Base-by-base conservation (phyloP, 1,284 basidiomycete species). In the Sanguinoderma infundibulare region DNA sequence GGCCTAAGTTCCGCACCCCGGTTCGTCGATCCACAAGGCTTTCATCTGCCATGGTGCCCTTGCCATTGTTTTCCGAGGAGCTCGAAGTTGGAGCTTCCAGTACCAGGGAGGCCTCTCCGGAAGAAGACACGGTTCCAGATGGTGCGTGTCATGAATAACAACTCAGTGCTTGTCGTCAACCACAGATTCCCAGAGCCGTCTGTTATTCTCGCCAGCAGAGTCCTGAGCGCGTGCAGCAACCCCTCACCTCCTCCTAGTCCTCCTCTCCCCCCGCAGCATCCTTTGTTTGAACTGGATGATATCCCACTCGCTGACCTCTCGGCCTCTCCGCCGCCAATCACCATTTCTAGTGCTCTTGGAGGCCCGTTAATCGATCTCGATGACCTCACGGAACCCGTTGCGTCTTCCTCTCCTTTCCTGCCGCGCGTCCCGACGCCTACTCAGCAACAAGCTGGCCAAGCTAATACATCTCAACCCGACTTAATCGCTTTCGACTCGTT, bases 211-310 rank as follows among this genome's bases (percentile, higher is more conserved):
- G 90, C 86, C 30, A 81, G 76, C 62, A 86, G 77, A 72, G 83
- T 92, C 50, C 79, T 88, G 53, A 81, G 84, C 56, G 90, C 90
- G 61, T 83, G 85, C 59, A 86, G 84, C 67, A 92, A 92, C 67
- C 90, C 90, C 15, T 92, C 90, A 20, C 90, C 90, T 26, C 90
- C 90, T 17, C 90, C 90, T 2, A 69, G 63, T 49, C 70, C 69
- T 20, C 66, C 66, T 3, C 52, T 57, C 14, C 55, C 52, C 8
- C 5, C 56, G 5, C 57, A 63, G 32, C 15, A 59, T 9, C 30
- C 24, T 3, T 2, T 36, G 2, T 49, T 49, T 1, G 54, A 53
- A 7, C 55, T 20, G 40, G 49, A 59, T 30, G 65, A 63, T 38
- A 40, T 46, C 1, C 60, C 55, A 15, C 54, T 59, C 14, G 42